These are phyloP conservation scores for Boletus smithii DNA, from an alignment of 1,284 basidiomycete species.

Conservation along the genomic window DNA sequence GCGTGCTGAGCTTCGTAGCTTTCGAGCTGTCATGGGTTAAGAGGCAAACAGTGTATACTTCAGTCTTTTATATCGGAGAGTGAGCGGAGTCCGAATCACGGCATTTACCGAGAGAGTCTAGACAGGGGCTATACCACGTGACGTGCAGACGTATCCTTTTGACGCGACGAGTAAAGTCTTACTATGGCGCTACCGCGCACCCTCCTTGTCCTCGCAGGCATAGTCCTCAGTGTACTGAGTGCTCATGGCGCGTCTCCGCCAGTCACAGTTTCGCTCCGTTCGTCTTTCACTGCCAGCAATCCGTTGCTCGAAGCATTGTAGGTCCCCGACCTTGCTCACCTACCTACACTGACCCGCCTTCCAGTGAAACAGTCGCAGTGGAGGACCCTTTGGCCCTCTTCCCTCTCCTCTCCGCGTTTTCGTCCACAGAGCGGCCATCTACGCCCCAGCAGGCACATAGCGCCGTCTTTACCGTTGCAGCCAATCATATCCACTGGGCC, in stretches of 20 bases:
- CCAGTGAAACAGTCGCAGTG: constrained; percentile 54
- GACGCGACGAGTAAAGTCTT: constrained; percentile 13
- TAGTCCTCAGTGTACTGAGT: constrained; percentile 17
- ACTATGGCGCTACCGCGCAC: constrained; percentile 20
- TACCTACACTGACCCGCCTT: constrained; percentile 4
- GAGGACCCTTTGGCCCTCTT: constrained; percentile 28
- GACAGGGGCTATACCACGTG: constrained; percentile 20
- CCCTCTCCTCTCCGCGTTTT: constrained; percentile 27
- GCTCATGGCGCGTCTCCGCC: constrained; percentile 51
- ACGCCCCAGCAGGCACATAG: constrained; percentile 55
- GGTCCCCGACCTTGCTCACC: constrained; percentile 27
- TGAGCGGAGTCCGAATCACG: constrained; percentile 20
- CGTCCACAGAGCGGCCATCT: constrained; percentile 7
- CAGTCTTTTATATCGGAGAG: constrained; percentile 10
- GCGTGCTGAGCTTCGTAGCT: constrained; percentile 51
- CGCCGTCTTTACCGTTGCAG: constrained; percentile 50
- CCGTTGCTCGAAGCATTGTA: constrained; percentile 81
- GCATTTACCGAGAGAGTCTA: constrained; percentile 12
- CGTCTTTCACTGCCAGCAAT: constrained; percentile 78
- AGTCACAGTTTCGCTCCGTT: constrained; percentile 73
- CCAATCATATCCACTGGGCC: constrained; percentile 43
- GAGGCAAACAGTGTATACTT: not conserved
- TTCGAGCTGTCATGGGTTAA: constrained; percentile 42
- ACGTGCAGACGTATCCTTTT: constrained; percentile 18
- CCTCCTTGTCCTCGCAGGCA: constrained; percentile 19